Percentiles rank a stretch among this genome's conserved stretches.
phyloP scores from a whole-genome alignment of 805 yeast genomes.

The Pichia manshurica region DNA sequence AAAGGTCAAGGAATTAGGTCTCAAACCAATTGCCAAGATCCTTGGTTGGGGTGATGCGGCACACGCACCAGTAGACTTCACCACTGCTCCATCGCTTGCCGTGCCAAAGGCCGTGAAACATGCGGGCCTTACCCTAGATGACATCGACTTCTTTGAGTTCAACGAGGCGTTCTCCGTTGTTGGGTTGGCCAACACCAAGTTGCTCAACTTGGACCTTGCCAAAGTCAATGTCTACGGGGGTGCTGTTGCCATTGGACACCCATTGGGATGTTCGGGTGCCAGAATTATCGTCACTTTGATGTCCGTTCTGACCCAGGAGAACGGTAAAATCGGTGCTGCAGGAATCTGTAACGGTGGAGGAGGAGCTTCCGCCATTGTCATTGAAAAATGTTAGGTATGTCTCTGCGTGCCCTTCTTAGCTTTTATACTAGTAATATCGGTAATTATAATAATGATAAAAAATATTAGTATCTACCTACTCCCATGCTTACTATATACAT shows the following conservation, averaged over 20 bases:
- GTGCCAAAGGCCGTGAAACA: constrained; percentile 93
- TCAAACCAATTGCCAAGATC: constrained; percentile 86
- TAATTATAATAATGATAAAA: no score
- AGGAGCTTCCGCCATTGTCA: constrained; percentile 90
- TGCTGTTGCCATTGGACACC: constrained; percentile 94
- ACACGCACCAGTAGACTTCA: constrained; percentile 88
- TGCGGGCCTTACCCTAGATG: constrained; percentile 58
- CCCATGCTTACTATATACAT: background rate
- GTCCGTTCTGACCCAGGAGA: constrained; percentile 77
- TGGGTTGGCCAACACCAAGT: constrained; percentile 81
- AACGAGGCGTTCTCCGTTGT: constrained; percentile 98
- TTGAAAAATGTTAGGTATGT: constrained; percentile 53
- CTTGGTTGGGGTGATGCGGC: constrained; percentile 99
- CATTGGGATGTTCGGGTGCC: constrained; percentile 95
- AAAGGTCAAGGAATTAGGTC: constrained; percentile 77
- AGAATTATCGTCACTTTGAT: constrained; percentile 83
- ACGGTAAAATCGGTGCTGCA: constrained; percentile 85
- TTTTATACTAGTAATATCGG: no score
- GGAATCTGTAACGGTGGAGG: constrained; percentile 99
- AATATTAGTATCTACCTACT: no score
- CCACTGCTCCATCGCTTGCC: constrained; percentile 92
- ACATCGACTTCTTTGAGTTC: constrained; percentile 88
- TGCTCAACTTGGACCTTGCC: constrained; percentile 53
- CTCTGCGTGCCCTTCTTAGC: no score
- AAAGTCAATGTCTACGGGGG: constrained; percentile 91